Base-by-base conservation (phyloP, 441 rosid genomes). In the Geranium incanum region DNA sequence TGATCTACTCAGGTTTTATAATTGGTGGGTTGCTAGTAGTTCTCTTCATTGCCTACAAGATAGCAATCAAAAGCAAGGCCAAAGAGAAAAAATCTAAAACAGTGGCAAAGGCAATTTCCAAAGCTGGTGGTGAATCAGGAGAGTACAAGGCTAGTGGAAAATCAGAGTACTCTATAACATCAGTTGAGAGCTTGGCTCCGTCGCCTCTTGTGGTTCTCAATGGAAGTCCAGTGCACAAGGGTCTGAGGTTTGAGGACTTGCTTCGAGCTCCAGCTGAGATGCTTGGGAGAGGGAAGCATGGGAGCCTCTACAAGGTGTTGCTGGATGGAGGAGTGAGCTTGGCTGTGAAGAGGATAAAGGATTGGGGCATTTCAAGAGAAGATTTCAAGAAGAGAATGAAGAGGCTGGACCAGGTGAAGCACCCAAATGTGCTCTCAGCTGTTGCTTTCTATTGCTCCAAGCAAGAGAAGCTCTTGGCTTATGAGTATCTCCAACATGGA, bases 261-360 rank as follows among this genome's bases (percentile, higher is more conserved):
- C 89, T 89, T 71, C 78, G 75, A 67, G 89, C 88, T 66, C 91
- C 88, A 0, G 89, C 91, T 0, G 85, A 84, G 39, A 76, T 83
- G 74, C 82, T 87, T 11, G 88, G 88, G n/a, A 83, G 79, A 72
- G 85, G 88, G 68, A 87, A 81, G 71, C 85, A 83, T 41, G 91
- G 90, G 55, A 87, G 87, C 75, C 82, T 84, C 23, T 89, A 85
- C 76, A 84, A 82, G 79, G 91, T 84, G 13, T 60, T 66, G 78
- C 78, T 84, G 19, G 74, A 71, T 3, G 76, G 77, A 4, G 87
- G 83, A 23, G 23, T 43, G 52, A 36, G 36, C 63, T 66, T 87
- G 84, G 85, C 81, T 0, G 87, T 85, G 73, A 88, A 87, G 80
- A 84, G 91, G 76, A 75, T 85, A 55, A 84, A 76, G 69, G 77